Evolutionary conservation across 257 asterid species (phyloP).

Genomic region (Primulina tabacum): DNA sequence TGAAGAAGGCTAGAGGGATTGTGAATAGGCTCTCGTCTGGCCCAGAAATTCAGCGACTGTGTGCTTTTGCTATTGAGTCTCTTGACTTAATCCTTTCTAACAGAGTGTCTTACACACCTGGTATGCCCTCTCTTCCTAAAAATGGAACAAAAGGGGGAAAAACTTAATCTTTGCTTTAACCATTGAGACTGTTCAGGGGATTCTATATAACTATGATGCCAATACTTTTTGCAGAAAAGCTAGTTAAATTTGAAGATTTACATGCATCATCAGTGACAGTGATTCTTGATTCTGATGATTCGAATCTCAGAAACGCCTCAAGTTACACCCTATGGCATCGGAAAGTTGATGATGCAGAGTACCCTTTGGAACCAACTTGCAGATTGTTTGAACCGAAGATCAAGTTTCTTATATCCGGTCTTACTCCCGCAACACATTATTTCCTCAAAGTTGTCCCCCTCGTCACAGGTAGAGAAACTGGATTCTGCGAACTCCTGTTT

Average conservation of each 20-base stretch:
- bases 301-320: slow-evolving; percentile 19
- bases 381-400: background rate
- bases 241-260: slow-evolving; percentile 60
- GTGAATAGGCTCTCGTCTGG: slow-evolving; percentile 94
- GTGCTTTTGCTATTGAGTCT: slow-evolving; percentile 64
- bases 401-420: background rate
- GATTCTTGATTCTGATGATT: slow-evolving; percentile 32
- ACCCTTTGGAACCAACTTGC: background rate
- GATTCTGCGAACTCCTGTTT: background rate
- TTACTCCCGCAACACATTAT: background rate
- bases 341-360: background rate
- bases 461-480: background rate
- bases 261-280: slow-evolving; percentile 36
- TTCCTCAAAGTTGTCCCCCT: background rate
- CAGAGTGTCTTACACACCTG: slow-evolving; percentile 39
- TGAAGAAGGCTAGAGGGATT: slow-evolving; percentile 91
- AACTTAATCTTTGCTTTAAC: background rate
- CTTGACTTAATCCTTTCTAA: slow-evolving; percentile 51
- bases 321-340: slow-evolving; percentile 26
- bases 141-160: too few species aligned
- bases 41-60: slow-evolving; percentile 73
- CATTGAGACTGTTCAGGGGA: background rate
- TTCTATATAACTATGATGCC: slow-evolving; percentile 36
- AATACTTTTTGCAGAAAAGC: slow-evolving; percentile 37
- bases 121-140: slow-evolving; percentile 29